phyloP scores from a whole-genome alignment of 352 stramenopile genomes.

The Pythium folliculosum region DNA sequence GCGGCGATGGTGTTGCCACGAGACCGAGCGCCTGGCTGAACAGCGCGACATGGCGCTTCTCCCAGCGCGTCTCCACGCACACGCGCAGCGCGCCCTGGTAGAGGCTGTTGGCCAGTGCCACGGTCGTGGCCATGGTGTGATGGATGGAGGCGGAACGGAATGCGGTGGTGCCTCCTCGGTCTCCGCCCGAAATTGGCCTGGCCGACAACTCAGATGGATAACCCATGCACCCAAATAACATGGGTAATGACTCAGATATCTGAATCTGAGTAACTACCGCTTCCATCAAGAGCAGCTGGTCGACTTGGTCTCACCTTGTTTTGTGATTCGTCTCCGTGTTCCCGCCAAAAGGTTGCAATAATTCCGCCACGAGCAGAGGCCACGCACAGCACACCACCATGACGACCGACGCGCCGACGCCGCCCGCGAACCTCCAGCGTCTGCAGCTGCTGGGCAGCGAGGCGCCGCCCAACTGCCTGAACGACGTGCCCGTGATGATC shows the following conservation, averaged over 20 bases:
- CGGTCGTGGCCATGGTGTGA: constrained; percentile 11
- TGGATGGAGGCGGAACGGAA: too few relatives aligned
- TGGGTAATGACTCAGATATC: constrained; percentile 13
- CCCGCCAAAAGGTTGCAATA: constrained; percentile 23
- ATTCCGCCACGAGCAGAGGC: background rate
- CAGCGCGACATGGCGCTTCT: constrained; percentile 16
- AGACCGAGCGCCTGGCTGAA: constrained; percentile 22
- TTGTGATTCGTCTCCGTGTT: constrained; percentile 5
- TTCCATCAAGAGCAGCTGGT: too few relatives aligned
- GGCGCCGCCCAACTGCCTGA: constrained; percentile 58
- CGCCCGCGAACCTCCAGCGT: constrained; percentile 44
- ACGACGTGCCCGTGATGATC: constrained; percentile 82
- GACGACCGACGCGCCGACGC: background rate
- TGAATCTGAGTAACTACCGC: constrained; percentile 23
- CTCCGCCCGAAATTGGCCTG: background rate
- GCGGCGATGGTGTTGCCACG: background rate
- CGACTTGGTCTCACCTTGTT: constrained; percentile 10
- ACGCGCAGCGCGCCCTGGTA: constrained; percentile 23
- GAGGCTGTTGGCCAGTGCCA: constrained; percentile 30
- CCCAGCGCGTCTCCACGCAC: constrained; percentile 1
- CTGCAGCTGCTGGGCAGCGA: constrained; percentile 61
- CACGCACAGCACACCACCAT: background rate
- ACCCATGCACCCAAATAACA: background rate
- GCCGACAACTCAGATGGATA: background rate
- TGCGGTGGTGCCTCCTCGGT: too few relatives aligned